phyloP scores from a whole-genome alignment of 768 basidiomycete genomes.

The Auricularia heimuer region DNA sequence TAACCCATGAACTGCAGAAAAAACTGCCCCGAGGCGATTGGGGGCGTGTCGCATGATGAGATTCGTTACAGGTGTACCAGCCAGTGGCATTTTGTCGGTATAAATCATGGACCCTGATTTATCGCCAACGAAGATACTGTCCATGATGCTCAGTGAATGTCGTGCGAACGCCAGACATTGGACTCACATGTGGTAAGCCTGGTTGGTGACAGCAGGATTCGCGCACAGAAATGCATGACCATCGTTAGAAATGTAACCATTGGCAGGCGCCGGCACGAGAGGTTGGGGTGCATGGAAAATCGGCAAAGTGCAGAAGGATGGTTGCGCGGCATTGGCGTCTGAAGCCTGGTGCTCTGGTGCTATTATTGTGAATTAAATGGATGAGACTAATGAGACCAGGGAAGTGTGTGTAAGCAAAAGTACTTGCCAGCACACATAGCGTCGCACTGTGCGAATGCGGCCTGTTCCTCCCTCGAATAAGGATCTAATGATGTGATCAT shows the following conservation, averaged over 20 bases:
- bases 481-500: constrained; percentile 31
- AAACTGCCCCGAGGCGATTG: constrained; percentile 50
- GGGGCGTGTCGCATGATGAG: constrained; percentile 10
- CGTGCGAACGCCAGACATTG: background rate
- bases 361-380: constrained; percentile 12
- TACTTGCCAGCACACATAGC: background rate
- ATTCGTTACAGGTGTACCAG: constrained; percentile 31
- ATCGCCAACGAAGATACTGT: constrained; percentile 40
- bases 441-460: constrained; percentile 40
- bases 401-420: too few species aligned
- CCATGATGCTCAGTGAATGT: background rate
- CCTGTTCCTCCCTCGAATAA: constrained; percentile 46
- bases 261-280: constrained; percentile 9
- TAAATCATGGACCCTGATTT: constrained; percentile 44
- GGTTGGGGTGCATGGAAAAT: constrained; percentile 37
- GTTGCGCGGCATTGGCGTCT: constrained; percentile 28
- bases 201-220: constrained; percentile 43
- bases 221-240: constrained; percentile 46
- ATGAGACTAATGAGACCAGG: background rate
- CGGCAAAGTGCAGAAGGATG: constrained; percentile 46
- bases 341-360: constrained; percentile 41
- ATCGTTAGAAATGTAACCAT: constrained; percentile 43
- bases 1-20: constrained; percentile 44
- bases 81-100: constrained; percentile 35
- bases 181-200: constrained; percentile 52